Conservation (phyloP, 1,139 yeast genomes). For the Sugiyamaella neomexicana region DNA sequence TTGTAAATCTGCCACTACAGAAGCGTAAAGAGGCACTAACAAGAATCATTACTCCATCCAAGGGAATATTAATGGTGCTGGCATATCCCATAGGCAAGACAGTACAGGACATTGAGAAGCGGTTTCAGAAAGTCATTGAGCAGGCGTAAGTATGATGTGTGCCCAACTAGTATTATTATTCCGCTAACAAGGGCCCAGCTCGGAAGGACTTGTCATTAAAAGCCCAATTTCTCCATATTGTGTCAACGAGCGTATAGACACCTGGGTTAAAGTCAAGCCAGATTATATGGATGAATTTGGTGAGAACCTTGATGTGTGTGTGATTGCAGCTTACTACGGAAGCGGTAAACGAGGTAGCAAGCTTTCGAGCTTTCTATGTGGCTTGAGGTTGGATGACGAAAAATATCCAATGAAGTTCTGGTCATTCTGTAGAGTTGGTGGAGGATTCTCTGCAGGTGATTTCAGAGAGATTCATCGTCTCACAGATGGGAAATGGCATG, state of each 20-base stretch:
- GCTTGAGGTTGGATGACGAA: slow-evolving; percentile 49
- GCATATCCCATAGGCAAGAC: slow-evolving; percentile 48
- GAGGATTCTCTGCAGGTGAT: slow-evolving; percentile 72
- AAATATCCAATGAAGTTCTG: slow-evolving; percentile 42
- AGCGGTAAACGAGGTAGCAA: slow-evolving; percentile 48
- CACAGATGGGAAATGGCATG: slow-evolving; percentile 64
- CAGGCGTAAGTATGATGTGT: slow-evolving; percentile 35
- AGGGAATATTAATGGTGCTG: slow-evolving; percentile 58
- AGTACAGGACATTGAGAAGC: slow-evolving; percentile 54
- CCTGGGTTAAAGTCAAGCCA: slow-evolving; percentile 89
- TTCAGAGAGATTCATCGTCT: slow-evolving; percentile 57
- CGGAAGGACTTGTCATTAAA: slow-evolving; percentile 85
- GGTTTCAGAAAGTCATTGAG: slow-evolving; percentile 59
- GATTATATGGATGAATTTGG: slow-evolving; percentile 86
- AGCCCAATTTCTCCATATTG: slow-evolving; percentile 59
- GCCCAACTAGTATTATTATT: background rate
- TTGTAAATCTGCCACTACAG: slow-evolving; percentile 55
- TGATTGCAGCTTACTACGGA: slow-evolving; percentile 77
- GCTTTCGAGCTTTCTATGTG: slow-evolving; percentile 69
- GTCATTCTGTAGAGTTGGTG: slow-evolving; percentile 79
- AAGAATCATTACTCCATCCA: slow-evolving; percentile 48
- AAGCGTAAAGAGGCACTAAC: slow-evolving; percentile 57
- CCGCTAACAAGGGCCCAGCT: slow-evolving; percentile 31
- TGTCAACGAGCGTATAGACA: slow-evolving; percentile 57
- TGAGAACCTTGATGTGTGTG: slow-evolving; percentile 74